Conservation (phyloP, 768 basidiomycete species). For the Leccinum incarnatum region DNA sequence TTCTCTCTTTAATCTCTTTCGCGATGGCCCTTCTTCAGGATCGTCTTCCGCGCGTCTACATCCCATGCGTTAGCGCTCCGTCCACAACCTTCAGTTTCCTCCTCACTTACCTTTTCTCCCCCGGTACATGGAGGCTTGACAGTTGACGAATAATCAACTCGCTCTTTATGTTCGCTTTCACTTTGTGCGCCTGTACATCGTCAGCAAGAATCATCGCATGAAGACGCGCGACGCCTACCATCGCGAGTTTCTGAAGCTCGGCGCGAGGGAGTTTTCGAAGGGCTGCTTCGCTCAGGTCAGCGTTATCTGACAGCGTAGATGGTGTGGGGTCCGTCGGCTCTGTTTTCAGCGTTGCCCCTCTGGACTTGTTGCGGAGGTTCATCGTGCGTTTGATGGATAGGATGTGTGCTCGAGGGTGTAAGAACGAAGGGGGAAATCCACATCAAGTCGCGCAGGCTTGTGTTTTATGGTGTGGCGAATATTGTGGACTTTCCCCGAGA, state of each 20-base stretch:
- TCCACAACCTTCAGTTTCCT: background rate
- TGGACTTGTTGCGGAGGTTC: constrained; percentile 11
- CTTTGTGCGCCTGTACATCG: constrained; percentile 17
- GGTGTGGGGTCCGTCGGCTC: background rate
- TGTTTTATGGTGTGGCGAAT: constrained; percentile 7
- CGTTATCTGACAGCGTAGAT: background rate
- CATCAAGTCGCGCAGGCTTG: background rate
- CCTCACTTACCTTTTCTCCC: constrained; percentile 13
- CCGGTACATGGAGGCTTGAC: constrained; percentile 6
- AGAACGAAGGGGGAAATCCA: background rate
- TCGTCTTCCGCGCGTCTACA: constrained; percentile 7
- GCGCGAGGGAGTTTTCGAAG: constrained; percentile 26
- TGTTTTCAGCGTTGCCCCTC: background rate
- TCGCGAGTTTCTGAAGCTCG: constrained; percentile 26
- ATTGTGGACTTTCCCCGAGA: constrained; percentile 5
- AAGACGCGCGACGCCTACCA: constrained; percentile 10
- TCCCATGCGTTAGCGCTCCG: background rate
- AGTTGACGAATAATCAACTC: constrained; percentile 25
- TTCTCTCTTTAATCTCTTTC: constrained; percentile 15
- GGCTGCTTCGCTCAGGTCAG: constrained; percentile 8
- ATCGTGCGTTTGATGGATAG: constrained; percentile 3
- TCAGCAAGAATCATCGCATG: background rate
- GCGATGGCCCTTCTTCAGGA: constrained; percentile 10
- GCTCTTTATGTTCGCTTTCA: constrained; percentile 28
- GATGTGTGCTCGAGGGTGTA: background rate